A percentile compares a stretch with the other conserved stretches of the same genome.
Evolutionary conservation across 2,329 filamentous ascomycete species (phyloP).

Genomic region (Didymella lethalis): DNA sequence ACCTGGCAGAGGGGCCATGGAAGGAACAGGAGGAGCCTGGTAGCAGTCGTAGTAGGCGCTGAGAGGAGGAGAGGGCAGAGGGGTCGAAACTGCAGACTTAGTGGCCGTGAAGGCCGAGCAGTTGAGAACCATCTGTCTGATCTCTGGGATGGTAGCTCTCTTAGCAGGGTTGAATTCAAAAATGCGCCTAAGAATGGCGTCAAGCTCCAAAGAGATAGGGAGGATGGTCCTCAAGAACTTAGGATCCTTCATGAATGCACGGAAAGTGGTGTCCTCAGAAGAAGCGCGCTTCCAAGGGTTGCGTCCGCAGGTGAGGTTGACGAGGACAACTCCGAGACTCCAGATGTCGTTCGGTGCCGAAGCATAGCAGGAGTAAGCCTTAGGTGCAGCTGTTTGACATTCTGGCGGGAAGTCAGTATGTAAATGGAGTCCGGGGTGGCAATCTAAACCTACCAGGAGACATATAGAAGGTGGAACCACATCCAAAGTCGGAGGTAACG

Average conservation of each 20-base stretch:
- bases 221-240: slow-evolving; percentile 93
- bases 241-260: slow-evolving; percentile 83
- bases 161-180: slow-evolving; percentile 86
- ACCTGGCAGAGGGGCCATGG: slow-evolving; percentile 44
- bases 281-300: slow-evolving; percentile 99
- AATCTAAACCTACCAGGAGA: slow-evolving; percentile 80
- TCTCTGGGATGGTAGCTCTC: slow-evolving; percentile 80
- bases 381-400: slow-evolving; percentile 80
- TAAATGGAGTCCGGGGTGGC: slow-evolving; percentile 16
- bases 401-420: slow-evolving; percentile 64
- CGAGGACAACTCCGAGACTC: slow-evolving; percentile 96
- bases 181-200: slow-evolving; percentile 83
- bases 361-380: slow-evolving; percentile 78
- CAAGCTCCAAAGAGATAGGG: slow-evolving; percentile 87
- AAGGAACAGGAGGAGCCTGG: slow-evolving; percentile 39
- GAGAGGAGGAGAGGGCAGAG: slow-evolving; percentile 56
- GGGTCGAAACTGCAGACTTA: slow-evolving; percentile 53
- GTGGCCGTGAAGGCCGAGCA: slow-evolving; percentile 76
- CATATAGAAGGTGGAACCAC: slow-evolving; percentile 99
- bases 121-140: slow-evolving; percentile 76
- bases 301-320: slow-evolving; percentile 96
- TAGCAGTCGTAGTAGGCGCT: slow-evolving; percentile 49
- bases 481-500: slow-evolving; percentile 92
- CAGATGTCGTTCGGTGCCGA: slow-evolving; percentile 97
- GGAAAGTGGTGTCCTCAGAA: slow-evolving; percentile 91